Evolutionary conservation across 2,329 filamentous ascomycete species (phyloP).

Genomic region (Calonectria montana): DNA sequence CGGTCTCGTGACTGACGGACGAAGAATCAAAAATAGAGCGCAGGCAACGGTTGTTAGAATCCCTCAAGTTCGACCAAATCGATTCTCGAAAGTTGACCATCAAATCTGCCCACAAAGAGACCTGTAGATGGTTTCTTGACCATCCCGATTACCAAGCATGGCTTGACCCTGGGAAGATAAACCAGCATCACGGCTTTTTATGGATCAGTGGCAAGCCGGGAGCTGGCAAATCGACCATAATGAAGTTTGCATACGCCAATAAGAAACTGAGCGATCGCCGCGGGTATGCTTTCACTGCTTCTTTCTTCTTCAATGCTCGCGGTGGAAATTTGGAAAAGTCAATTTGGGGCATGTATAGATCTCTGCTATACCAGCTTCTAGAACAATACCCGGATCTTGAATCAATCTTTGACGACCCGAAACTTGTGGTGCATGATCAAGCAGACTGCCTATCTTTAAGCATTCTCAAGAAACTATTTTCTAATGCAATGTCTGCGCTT

Average conservation of each 20-base stretch:
- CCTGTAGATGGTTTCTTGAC: constrained; percentile 32
- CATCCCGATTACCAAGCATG: constrained; percentile 18
- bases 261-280: constrained; percentile 21
- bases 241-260: constrained; percentile 52
- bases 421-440: rapidly evolving
- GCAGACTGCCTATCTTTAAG: constrained; percentile 9
- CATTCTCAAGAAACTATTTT: constrained; percentile 39
- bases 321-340: constrained; percentile 58
- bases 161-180: not conserved
- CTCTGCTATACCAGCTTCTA: constrained; percentile 60
- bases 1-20: not conserved
- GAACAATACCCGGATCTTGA: constrained; percentile 47
- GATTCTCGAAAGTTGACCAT: constrained; percentile 51
- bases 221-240: constrained; percentile 58
- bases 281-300: constrained; percentile 42
- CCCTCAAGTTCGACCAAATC: constrained; percentile 52
- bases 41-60: constrained; percentile 36
- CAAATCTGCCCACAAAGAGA: constrained; percentile 46
- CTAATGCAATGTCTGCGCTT: constrained; percentile 30
- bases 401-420: constrained; percentile 41
- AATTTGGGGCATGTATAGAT: constrained; percentile 60
- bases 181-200: constrained; percentile 47
- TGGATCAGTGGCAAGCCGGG: constrained; percentile 62
- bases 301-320: constrained; percentile 64
- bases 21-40: not conserved